These are phyloP conservation scores for Mucor velutinosus DNA, from an alignment of 371 early-diverging fungal species.

Conservation along the genomic window DNA sequence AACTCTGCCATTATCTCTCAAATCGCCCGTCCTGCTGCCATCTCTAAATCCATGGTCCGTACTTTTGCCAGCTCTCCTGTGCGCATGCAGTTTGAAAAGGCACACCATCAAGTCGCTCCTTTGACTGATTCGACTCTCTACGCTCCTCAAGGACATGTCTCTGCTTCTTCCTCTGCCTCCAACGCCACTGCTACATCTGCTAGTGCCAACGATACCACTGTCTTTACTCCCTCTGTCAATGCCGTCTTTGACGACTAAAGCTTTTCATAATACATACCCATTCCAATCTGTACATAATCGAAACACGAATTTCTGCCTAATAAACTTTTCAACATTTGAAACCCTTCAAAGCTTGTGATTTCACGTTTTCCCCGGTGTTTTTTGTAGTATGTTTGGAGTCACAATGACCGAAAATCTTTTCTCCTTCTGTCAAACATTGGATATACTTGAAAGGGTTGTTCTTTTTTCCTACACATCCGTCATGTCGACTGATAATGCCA, in stretches of 20 bases:
- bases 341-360: background rate
- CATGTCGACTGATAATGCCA: conserved; percentile 54
- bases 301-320: background rate
- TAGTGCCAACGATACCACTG: background rate
- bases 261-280: background rate
- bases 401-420: background rate
- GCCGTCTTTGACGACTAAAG: conserved; percentile 34
- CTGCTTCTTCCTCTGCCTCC: background rate
- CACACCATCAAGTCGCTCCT: conserved; percentile 35
- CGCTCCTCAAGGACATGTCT: conserved; percentile 23
- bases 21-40: conserved; percentile 12
- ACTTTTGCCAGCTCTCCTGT: conserved; percentile 11
- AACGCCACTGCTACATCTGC: background rate
- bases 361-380: background rate
- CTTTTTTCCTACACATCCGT: background rate
- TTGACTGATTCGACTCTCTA: conserved; percentile 32
- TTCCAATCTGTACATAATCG: background rate
- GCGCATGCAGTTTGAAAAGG: conserved; percentile 9
- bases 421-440: background rate
- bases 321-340: background rate
- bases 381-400: background rate
- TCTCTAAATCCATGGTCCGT: conserved; percentile 15
- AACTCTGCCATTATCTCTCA: conserved; percentile 28
- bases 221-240: conserved; percentile 44
- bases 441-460: background rate